Conservation (phyloP, 345 rosid genomes). For the Dimocarpus longan region DNA sequence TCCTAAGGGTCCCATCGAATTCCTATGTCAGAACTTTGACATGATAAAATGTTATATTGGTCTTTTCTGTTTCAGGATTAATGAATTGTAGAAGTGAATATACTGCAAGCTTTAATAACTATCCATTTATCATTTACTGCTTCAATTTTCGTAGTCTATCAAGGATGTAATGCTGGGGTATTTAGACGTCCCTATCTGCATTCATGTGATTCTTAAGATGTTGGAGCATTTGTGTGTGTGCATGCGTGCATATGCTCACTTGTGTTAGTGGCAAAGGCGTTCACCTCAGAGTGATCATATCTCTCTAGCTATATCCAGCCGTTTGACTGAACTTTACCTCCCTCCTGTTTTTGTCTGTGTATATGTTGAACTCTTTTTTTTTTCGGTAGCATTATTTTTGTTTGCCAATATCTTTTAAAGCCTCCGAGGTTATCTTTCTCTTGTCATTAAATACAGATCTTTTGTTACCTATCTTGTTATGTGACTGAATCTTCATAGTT, state of each 20-base stretch:
- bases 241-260: background rate
- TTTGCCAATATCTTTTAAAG: background rate
- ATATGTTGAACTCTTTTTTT: background rate
- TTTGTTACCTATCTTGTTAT: slow-evolving; percentile 1
- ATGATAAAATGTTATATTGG: background rate
- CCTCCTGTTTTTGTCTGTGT: background rate
- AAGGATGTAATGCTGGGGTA: background rate
- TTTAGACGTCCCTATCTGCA: background rate
- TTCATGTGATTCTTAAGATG: background rate
- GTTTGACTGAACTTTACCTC: background rate
- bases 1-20: no score
- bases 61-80: background rate
- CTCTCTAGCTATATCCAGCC: background rate
- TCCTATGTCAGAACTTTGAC: background rate
- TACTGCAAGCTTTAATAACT: background rate
- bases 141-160: background rate
- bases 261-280: background rate
- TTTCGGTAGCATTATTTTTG: background rate
- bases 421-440: background rate
- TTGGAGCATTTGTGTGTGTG: background rate
- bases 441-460: background rate
- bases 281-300: background rate
- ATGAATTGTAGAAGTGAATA: background rate
- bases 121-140: background rate
- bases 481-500: background rate